Conservation (phyloP, 768 basidiomycete species). For the Tricholoma sp. region DNA sequence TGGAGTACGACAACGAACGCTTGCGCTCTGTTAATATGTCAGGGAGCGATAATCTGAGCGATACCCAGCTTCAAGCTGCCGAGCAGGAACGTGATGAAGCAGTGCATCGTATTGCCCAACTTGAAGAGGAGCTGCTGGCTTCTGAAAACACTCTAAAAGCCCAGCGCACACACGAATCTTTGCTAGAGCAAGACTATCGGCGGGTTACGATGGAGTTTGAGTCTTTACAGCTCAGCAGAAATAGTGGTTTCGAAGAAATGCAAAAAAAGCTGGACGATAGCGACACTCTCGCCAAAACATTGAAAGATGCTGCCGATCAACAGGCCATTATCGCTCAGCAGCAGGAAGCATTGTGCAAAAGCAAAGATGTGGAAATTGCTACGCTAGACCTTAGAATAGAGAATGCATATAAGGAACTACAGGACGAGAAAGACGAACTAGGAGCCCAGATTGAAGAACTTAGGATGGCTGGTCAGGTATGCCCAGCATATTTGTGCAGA, state of each 20-base stretch:
- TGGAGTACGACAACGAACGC: constrained; percentile 69
- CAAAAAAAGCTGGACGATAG: constrained; percentile 32
- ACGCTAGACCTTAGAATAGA: constrained; percentile 38
- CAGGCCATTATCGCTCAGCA: constrained; percentile 49
- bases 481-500: constrained; percentile 10
- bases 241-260: constrained; percentile 28
- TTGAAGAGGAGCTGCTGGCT: constrained; percentile 37
- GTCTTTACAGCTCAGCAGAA: constrained; percentile 40
- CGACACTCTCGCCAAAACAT: constrained; percentile 36
- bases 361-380: constrained; percentile 59
- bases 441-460: constrained; percentile 77
- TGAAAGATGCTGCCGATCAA: constrained; percentile 49
- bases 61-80: constrained; percentile 37
- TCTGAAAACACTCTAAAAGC: constrained; percentile 40
- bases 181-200: constrained; percentile 40
- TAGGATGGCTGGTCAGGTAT: constrained; percentile 82
- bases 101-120: constrained; percentile 30
- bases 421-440: constrained; percentile 63
- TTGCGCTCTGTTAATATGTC: constrained; percentile 33
- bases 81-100: constrained; percentile 43
- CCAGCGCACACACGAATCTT: constrained; percentile 38
- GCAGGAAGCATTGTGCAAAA: constrained; percentile 42
- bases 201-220: constrained; percentile 37
- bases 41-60: constrained; percentile 34
- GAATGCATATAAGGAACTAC: constrained; percentile 24